These are phyloP conservation scores for Colletotrichum zoysiae DNA, from an alignment of 2,329 filamentous ascomycete genomes.

Conservation along the genomic window DNA sequence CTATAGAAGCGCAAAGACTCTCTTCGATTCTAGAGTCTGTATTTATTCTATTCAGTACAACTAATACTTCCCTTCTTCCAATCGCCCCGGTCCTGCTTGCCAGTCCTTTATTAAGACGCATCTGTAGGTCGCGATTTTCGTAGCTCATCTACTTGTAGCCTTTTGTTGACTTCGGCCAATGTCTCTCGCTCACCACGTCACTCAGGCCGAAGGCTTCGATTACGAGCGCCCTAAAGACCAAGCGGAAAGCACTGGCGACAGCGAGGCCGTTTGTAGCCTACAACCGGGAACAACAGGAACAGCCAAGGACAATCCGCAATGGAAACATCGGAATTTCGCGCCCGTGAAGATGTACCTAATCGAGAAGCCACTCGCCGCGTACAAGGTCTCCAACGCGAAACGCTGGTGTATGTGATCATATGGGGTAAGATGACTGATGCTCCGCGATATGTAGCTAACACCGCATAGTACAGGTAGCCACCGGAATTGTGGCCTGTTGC, in stretches of 20 bases:
- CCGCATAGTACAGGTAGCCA: slow-evolving; percentile 73
- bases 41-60: neutral
- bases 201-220: slow-evolving; percentile 57
- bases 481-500: slow-evolving; percentile 79
- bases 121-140: neutral
- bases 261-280: slow-evolving; percentile 46
- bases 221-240: slow-evolving; percentile 48
- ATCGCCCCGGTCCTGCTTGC: neutral
- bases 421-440: neutral
- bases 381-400: slow-evolving; percentile 48
- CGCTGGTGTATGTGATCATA: slow-evolving; percentile 44
- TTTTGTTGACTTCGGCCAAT: slow-evolving; percentile 44
- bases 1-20: slow-evolving; percentile 9
- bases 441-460: slow-evolving; percentile 2
- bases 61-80: neutral
- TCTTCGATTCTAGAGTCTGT: neutral
- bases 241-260: slow-evolving; percentile 43
- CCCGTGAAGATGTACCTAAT: slow-evolving; percentile 45
- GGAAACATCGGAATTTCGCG: slow-evolving; percentile 48
- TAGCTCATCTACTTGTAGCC: no score
- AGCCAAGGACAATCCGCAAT: slow-evolving; percentile 32
- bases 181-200: slow-evolving; percentile 60
- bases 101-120: neutral
- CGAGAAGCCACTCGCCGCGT: slow-evolving; percentile 48
- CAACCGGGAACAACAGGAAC: slow-evolving; percentile 37